Conservation (phyloP, 371 early-diverging fungal genomes). For the Umbelopsis sp. region DNA sequence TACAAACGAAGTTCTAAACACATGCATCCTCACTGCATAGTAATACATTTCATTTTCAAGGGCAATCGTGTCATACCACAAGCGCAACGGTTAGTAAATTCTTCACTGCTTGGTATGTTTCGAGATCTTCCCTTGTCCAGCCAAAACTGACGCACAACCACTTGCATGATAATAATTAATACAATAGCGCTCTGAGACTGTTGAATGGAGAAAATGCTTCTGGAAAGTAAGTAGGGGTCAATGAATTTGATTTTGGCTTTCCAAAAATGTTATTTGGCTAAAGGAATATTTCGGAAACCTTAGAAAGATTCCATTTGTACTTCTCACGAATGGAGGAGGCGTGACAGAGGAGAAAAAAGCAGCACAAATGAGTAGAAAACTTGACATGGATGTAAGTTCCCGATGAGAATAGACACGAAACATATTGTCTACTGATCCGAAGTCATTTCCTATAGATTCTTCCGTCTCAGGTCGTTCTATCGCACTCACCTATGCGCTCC, state of each 20-base stretch:
- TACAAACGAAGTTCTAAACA: slow-evolving; percentile 23
- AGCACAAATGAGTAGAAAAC: slow-evolving; percentile 60
- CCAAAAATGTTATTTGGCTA: neutral
- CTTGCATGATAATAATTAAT: neutral
- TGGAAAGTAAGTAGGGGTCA: slow-evolving; percentile 35
- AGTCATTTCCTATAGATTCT: slow-evolving; percentile 42
- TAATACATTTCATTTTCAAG: slow-evolving; percentile 22
- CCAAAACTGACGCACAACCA: neutral
- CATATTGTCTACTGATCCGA: neutral
- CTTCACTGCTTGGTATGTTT: neutral
- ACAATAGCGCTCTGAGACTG: slow-evolving; percentile 54
- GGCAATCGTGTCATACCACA: slow-evolving; percentile 56
- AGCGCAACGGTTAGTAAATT: slow-evolving; percentile 25
- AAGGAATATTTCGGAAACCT: neutral
- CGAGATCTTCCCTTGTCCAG: neutral
- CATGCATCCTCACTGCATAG: neutral
- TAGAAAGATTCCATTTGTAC: slow-evolving; percentile 72
- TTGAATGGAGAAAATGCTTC: slow-evolving; percentile 62
- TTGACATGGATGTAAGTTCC: slow-evolving; percentile 58
- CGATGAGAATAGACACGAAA: neutral
- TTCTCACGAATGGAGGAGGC: slow-evolving; percentile 91
- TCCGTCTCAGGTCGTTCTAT: slow-evolving; percentile 75
- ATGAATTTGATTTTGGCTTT: neutral
- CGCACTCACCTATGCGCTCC: slow-evolving; percentile 84
- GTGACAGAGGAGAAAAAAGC: slow-evolving; percentile 79